phyloP scores from a whole-genome alignment of 495 filamentous ascomycete genomes.

The Tuber borchii region DNA sequence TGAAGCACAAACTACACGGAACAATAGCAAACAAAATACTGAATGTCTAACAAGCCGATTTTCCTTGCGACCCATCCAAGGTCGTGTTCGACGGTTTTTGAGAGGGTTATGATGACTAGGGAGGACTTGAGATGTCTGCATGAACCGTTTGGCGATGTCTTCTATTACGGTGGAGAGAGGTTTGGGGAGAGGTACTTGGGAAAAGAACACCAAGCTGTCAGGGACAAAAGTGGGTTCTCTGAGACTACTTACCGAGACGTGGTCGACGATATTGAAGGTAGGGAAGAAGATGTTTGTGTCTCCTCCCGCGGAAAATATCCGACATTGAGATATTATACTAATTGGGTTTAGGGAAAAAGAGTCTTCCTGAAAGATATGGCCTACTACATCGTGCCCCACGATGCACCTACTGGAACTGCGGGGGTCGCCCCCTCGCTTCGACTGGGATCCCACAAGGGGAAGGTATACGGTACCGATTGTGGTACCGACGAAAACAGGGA shows the following conservation, averaged over 20 bases:
- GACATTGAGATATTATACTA: constrained; percentile 19
- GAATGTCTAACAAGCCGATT: constrained; percentile 56
- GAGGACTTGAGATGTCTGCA: constrained; percentile 75
- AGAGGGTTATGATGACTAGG: constrained; percentile 95
- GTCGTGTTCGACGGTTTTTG: constrained; percentile 92
- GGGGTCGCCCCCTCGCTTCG: constrained; percentile 68
- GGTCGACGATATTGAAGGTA: constrained; percentile 61
- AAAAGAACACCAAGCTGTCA: constrained; percentile 54
- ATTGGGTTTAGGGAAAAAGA: constrained; percentile 54
- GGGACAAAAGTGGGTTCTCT: constrained; percentile 67
- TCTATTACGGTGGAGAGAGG: constrained; percentile 88
- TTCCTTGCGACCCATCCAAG: constrained; percentile 90
- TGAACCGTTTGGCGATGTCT: constrained; percentile 94
- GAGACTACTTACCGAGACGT: constrained; percentile 69
- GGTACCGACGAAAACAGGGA: constrained; percentile 16
- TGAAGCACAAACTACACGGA: neutral
- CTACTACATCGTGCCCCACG: constrained; percentile 75
- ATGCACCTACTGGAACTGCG: constrained; percentile 48
- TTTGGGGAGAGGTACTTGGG: constrained; percentile 67
- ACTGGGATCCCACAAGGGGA: constrained; percentile 28
- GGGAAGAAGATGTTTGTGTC: constrained; percentile 59
- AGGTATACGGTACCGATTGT: constrained; percentile 41
- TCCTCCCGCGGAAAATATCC: neutral
- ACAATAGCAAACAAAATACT: neutral
- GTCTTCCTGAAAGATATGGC: constrained; percentile 97